Evolutionary conservation across 1,284 basidiomycete species (phyloP), one percentile per base, ranked within the genome.

Genomic region (Tylopilus orsonianus): DNA sequence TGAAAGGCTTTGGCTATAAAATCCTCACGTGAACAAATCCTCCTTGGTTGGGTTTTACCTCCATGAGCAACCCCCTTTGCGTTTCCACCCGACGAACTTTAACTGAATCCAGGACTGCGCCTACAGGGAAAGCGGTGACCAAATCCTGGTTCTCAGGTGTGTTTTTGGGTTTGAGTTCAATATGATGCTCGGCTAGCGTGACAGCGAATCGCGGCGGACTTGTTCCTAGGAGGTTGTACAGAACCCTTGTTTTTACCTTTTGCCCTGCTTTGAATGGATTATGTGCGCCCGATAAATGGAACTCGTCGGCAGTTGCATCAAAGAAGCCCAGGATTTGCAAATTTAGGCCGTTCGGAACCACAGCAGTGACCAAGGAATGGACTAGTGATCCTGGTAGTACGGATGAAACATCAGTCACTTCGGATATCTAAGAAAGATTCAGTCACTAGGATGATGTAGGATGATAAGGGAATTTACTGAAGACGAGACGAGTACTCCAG

Each of bases 251-350:
- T 62, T 90, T 93, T 59, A 98, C 73, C 72, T 92, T 97, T 66
- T 91, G 84, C 12, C 93, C 94, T 41, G 89, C 65, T 66, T 90
- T 93, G 70, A 80, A 87, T 30, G 71, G 69, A 43, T 79, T 77
- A 34, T 78, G 75, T 6, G 74, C 66, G 16, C 73, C 64, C 14
- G 71, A 58, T 18, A 98, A 71, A 69, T 99, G 95, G 53, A 87
- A 81, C 36, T 84, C 73, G 64, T 97, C 94, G 43, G 94, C 80
- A 0, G 93, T 96, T 24, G 93, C 96, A 42, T 93, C 87, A 67
- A 95, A 98, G 70, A 92, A 96, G 2, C 95, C 96, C 26, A 95
- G 80, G 18, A 98, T 77, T 70, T 96, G 94, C 41, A 99, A 75
- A 62, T 91, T 91, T 44, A 99, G 73, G 20, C 97, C 97, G 18